These are phyloP conservation scores for Stagonosporopsis rhizophila DNA, from an alignment of 2,329 filamentous ascomycete species.

Conservation along the genomic window DNA sequence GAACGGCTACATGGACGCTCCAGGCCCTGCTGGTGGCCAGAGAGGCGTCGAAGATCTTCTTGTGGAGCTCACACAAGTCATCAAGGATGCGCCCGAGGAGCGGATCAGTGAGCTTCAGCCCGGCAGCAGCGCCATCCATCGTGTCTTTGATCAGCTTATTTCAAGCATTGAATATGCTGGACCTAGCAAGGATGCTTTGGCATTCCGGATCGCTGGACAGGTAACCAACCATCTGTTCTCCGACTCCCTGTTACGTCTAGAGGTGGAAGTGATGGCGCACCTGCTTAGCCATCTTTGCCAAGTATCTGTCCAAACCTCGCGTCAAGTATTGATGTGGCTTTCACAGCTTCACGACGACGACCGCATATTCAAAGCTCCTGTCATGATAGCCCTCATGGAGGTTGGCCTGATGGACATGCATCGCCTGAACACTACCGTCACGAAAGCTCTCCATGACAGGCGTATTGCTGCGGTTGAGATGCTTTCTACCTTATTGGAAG, in stretches of 20 bases:
- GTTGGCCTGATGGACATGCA: constrained; percentile 67
- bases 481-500: constrained; percentile 79
- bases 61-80: constrained; percentile 63
- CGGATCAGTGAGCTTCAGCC: constrained; percentile 64
- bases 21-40: constrained; percentile 46
- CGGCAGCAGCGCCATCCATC: constrained; percentile 60
- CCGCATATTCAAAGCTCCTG: constrained; percentile 67
- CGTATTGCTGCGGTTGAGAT: constrained; percentile 78
- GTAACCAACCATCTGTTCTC: constrained; percentile 64
- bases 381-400: constrained; percentile 67
- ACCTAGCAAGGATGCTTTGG: constrained; percentile 63
- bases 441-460: constrained; percentile 73
- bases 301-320: constrained; percentile 64
- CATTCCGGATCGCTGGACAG: constrained; percentile 62
- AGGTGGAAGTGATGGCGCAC: constrained; percentile 69
- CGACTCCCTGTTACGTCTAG: constrained; percentile 62
- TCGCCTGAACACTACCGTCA: constrained; percentile 68
- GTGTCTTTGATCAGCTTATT: constrained; percentile 65
- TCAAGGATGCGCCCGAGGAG: constrained; percentile 64
- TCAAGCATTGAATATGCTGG: constrained; percentile 60
- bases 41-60: constrained; percentile 63
- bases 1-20: constrained; percentile 65
- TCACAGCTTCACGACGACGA: constrained; percentile 61
- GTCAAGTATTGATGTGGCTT: constrained; percentile 60
- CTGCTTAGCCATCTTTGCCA: constrained; percentile 68